Evolutionary conservation across 305 asterid genomes (phyloP), one percentile per base, ranked within the genome.

Genomic region (Salvia sclarea): DNA sequence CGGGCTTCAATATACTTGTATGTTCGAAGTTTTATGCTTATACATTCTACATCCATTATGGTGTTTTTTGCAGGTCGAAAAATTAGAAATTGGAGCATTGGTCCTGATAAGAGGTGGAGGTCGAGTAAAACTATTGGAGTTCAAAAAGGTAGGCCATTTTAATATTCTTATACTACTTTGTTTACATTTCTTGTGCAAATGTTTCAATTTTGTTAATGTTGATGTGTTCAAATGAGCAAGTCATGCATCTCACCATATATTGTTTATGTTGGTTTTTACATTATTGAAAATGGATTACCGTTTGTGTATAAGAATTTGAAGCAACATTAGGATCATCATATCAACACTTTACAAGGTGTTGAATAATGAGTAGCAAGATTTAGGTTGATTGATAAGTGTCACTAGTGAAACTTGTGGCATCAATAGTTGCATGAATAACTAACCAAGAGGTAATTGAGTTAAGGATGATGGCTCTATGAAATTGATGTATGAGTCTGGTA

Each of bases 81-180:
- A 73, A 24, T 74, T 83, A 72, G 87, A 82, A 58, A 78, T 88
- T 60, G 97, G 96, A 73, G 95, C 97, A 50, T 73, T 88, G 41
- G 88, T 91, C 63, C 79, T 77, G 28, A 84, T 86, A 73, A 86
- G 96, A 78, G 95, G 95, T 71, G 79, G 85, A 55, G 95, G 96
- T 35, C 92, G 92, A 47, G 95, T 86, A 31, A 77, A 86, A 70
- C 53, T 91, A 50, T 53, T 78, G 80, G 77, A 82, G 71, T 81
- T 88, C 65, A 75, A 65, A 69, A 89, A 86, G 87, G 97, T 79
- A 55, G 71, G 76, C 59, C 38, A 60, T 68, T 70, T 17, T 43
- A 43, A 38, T 22, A 41, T 47, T 54, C 53, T 54, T 31, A n/a
- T 37, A 54, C 48, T 43, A 54, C 16, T 37, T 35, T 37, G 25